phyloP scores from a whole-genome alignment of 2,329 filamentous ascomycete genomes.

The Fusarium sp. region DNA sequence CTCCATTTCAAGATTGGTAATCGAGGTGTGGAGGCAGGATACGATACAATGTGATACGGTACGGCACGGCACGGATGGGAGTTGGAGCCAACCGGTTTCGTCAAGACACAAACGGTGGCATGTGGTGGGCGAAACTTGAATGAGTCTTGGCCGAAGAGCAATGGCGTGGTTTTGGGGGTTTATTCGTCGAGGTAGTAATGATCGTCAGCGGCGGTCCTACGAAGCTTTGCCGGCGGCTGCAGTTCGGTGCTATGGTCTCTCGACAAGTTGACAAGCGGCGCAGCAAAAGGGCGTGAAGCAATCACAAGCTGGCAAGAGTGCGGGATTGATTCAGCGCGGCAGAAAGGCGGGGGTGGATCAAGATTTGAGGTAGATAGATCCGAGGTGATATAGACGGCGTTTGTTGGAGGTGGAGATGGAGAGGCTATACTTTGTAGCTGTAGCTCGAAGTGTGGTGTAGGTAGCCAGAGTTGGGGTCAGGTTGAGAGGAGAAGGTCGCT shows the following conservation, averaged over 20 bases:
- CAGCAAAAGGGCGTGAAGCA: slow-evolving; percentile 14
- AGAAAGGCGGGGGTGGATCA: slow-evolving; percentile 32
- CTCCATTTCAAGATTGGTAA: slow-evolving; percentile 63
- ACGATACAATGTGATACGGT: slow-evolving; percentile 19
- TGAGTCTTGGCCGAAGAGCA: slow-evolving; percentile 15
- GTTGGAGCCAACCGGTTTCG: slow-evolving; percentile 39
- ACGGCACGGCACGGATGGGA: slow-evolving; percentile 33
- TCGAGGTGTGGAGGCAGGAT: slow-evolving; percentile 22
- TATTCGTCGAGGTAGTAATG: slow-evolving; percentile 20
- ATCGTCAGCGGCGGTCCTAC: slow-evolving; percentile 24
- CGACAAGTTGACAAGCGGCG: slow-evolving; percentile 15
- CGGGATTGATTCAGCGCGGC: slow-evolving; percentile 4
- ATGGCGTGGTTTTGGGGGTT: slow-evolving; percentile 10
- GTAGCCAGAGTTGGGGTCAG: neutral
- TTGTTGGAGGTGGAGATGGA: slow-evolving; percentile 25
- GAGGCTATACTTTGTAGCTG: slow-evolving; percentile 22
- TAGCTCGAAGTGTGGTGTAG: slow-evolving; percentile 8
- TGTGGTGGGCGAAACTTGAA: slow-evolving; percentile 36
- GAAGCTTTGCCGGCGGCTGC: slow-evolving; percentile 23
- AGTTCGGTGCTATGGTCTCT: neutral
- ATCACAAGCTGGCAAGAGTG: slow-evolving; percentile 17
- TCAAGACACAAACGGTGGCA: slow-evolving; percentile 39
- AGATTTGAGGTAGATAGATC: slow-evolving; percentile 9
- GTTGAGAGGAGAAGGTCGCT: slow-evolving; percentile 6
- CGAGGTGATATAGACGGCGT: slow-evolving; percentile 16